A percentile compares a stretch with the other conserved stretches of the same genome.
phyloP scores from a whole-genome alignment of 1,139 yeast species.

The Suhomyces taliae region DNA sequence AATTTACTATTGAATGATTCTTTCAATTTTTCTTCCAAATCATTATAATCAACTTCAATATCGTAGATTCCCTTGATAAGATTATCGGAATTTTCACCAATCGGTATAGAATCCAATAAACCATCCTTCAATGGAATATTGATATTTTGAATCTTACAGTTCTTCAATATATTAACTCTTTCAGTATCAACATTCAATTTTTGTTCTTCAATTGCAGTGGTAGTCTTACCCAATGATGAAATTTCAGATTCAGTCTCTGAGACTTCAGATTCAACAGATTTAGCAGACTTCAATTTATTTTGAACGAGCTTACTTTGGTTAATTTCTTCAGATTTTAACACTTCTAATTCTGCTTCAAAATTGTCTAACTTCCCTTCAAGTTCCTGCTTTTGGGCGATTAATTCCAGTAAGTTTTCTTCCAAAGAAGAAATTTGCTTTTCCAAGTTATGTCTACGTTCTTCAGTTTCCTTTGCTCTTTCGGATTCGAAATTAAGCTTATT shows the following conservation, averaged over 20 bases:
- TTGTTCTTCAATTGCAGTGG: constrained; percentile 49
- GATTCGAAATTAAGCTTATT: constrained; percentile 66
- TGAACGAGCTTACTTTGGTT: constrained; percentile 25
- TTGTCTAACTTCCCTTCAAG: constrained; percentile 42
- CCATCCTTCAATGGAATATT: constrained; percentile 67
- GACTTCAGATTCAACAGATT: constrained; percentile 31
- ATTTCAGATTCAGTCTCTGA: constrained; percentile 38
- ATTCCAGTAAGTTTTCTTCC: constrained; percentile 31
- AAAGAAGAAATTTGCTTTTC: constrained; percentile 32
- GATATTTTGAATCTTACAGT: constrained; percentile 74
- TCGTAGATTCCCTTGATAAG: constrained; percentile 43
- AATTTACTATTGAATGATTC: constrained; percentile 38
- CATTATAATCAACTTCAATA: constrained; percentile 58
- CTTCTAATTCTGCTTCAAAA: constrained; percentile 52
- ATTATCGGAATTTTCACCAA: constrained; percentile 39
- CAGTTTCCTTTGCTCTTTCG: constrained; percentile 54
- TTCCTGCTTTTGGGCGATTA: constrained; percentile 30
- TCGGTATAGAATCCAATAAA: constrained; percentile 50
- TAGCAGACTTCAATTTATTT: constrained; percentile 27
- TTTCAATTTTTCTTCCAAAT: constrained; percentile 45
- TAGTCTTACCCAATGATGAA: constrained; percentile 28
- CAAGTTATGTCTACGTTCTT: constrained; percentile 42
- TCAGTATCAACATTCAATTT: constrained; percentile 57
- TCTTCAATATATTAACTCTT: constrained; percentile 60
- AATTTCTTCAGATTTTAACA: constrained; percentile 38